Evolutionary conservation across 192 early-diverging fungal species (phyloP), one percentile per base, ranked within the genome.

Genomic region (Spizellomyces sp.): DNA sequence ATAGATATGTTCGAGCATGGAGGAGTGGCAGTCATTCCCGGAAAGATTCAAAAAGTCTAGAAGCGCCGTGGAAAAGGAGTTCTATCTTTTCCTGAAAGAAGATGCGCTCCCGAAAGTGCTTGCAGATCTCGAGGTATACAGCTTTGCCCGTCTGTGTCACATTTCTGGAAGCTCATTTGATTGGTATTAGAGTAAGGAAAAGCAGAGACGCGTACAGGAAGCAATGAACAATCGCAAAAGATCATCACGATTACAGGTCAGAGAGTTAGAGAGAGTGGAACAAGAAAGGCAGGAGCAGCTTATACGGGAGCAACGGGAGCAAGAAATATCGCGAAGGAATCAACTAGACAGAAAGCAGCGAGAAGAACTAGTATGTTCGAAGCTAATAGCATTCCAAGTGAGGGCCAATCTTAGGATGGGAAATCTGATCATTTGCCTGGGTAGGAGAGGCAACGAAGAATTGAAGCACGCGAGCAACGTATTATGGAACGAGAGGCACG

Each of bases 11-110:
- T 58, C 68, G 9, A 86, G 88, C 9, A 66, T 66, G 0, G 69
- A 73, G 10, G 90, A 92, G 19, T 93, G 91, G 91, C 65, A 78
- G 43, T 67, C 77, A 4, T 91, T 92, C 80, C 84, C 90, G 6
- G 66, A 66, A n/a, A 56, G 79, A 17, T 93, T 90, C 75, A 70
- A 71, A n/a, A 67, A 79, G 14, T 80, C 84, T 45, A 79, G 78
- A 22, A 76, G 84, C 70, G 44, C 75, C 0, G 77, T 82, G 43
- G 91, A 92, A 59, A 85, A 88, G 66, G 67, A 69, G 1, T 79
- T 92, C 36, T 77, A 89, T 73, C 41, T 75, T 2, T 79, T 80
- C n/a, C 64, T 90, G 9, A 86, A 71, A 19, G 73, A 82, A 5
- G 84, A 90, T 42, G 73, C 86, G 1, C 48, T 90, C 21, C 88